phyloP scores from a whole-genome alignment of 2,329 filamentous ascomycete genomes.

The Rosellinia necatrix region DNA sequence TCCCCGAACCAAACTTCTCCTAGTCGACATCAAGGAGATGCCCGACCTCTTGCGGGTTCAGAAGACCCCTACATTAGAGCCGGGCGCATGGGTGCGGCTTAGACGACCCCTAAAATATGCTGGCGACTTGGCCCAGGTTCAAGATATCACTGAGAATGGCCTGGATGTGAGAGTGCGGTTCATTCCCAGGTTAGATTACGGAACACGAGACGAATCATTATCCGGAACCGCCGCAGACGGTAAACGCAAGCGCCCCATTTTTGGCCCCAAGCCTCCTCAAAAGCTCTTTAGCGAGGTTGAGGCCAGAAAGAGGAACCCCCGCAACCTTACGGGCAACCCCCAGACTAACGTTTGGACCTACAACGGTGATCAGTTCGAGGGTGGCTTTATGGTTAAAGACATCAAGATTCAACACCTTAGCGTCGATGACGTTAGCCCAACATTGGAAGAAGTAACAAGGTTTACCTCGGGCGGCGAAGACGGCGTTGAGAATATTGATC shows the following conservation, averaged over 20 bases:
- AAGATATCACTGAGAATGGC: conserved; percentile 91
- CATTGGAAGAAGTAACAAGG: conserved; percentile 91
- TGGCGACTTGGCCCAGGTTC: conserved; percentile 87
- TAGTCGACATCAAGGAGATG: conserved; percentile 97
- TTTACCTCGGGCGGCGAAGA: conserved; percentile 89
- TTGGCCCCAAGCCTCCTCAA: conserved; percentile 77
- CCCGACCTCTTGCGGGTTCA: conserved; percentile 90
- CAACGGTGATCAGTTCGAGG: conserved; percentile 85
- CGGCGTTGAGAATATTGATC: conserved; percentile 89
- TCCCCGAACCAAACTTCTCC: conserved; percentile 79
- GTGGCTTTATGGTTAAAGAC: conserved; percentile 92
- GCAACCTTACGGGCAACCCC: conserved; percentile 66
- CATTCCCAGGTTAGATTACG: conserved; percentile 91
- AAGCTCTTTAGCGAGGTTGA: conserved; percentile 92
- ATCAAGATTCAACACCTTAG: conserved; percentile 85
- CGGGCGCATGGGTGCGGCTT: conserved; percentile 90
- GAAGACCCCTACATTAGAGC: conserved; percentile 83
- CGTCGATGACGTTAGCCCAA: conserved; percentile 91
- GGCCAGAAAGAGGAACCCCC: conserved; percentile 82
- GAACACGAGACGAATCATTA: conserved; percentile 74
- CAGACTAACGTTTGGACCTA: conserved; percentile 84
- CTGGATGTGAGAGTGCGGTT: conserved; percentile 84
- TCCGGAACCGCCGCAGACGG: conserved; percentile 54
- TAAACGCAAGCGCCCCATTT: conserved; percentile 78
- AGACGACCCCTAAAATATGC: conserved; percentile 79